Base-by-base conservation (phyloP, 2,329 filamentous ascomycete species). In the Aspergillus fijiensis region DNA sequence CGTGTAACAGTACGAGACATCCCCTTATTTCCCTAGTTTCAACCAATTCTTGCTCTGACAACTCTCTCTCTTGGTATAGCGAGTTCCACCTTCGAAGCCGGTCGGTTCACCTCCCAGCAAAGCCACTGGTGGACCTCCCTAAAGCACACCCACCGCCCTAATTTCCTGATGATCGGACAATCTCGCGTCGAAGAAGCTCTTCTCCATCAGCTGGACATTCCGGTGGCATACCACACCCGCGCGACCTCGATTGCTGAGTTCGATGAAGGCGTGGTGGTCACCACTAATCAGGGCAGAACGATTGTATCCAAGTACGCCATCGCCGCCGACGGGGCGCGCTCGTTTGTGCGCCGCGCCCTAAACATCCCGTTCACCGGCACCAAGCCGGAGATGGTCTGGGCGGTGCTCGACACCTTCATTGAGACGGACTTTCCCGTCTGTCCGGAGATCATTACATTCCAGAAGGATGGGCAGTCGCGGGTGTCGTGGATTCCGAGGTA, bases 341-440 rank as follows among this genome's bases (percentile, higher is more conserved):
- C 56, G 0, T 58, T 58, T 16, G 39, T 58, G 21, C 56, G 56
- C 19, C 21, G 35, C 5, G 31, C 56, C 14, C 49, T 58, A 2
- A 29, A 50, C 12, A 58, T 58, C 6, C 56, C 56, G 12, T 58
- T 58, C 23, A 53, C 49, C 0, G 56, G 56, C 10, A 58, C 56
- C 7, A 58, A 58, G 39, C 56, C 56, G 3, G 56, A 58, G 49
- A 58, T 58, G 56, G 47, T 53, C 23, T 58, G 56, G 56, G 56
- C 56, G 1, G 56, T 58, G 16, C 27, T 27, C 7, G 27, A 27
- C 27, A 27, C 27, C 27, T 27, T 27, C 27, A 27, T 27, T 5
- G 27, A 27, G 27, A 27, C 27, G 9, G 27, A 27, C 27, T 27
- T 27, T 9, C 27, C 27, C 7, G 27, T 27, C 27, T 27, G 27